A percentile compares a stretch with the other conserved stretches of the same genome.
Evolutionary conservation across 208 protist species (phyloP).

Genomic region (Wallacemonas sp.): DNA sequence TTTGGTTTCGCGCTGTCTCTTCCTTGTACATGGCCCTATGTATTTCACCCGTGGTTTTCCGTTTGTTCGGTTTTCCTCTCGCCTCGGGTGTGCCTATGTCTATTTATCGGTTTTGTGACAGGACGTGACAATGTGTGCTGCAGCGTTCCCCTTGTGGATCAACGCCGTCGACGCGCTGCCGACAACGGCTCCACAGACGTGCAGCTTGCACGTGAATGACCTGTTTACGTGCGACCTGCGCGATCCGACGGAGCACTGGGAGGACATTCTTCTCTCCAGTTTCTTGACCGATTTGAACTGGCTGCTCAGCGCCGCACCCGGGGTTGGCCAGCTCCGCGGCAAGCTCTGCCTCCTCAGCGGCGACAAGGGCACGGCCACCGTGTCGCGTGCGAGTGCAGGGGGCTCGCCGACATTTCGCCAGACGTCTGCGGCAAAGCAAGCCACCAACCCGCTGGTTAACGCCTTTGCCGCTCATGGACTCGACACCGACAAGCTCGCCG

Average conservation of each 20-base stretch:
- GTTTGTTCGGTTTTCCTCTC: background rate
- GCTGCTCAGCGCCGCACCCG: constrained; percentile 46
- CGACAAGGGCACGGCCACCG: constrained; percentile 43
- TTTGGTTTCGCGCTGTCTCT: background rate
- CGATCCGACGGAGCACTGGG: constrained; percentile 53
- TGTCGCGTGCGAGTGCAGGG: background rate
- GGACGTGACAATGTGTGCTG: background rate
- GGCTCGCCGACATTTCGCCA: background rate
- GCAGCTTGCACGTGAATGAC: constrained; percentile 35
- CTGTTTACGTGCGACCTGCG: constrained; percentile 48
- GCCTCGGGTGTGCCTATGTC: background rate
- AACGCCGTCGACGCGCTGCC: constrained; percentile 40
- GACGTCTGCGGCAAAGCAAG: constrained; percentile 20
- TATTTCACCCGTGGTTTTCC: background rate
- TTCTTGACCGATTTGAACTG: constrained; percentile 78
- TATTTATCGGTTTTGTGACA: background rate
- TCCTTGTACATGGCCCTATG: background rate
- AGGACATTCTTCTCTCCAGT: constrained; percentile 55
- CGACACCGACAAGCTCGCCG: constrained; percentile 30
- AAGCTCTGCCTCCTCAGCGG: constrained; percentile 61
- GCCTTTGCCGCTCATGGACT: constrained; percentile 10
- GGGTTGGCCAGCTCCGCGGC: constrained; percentile 29
- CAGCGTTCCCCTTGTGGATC: constrained; percentile 53
- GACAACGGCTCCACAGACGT: background rate
- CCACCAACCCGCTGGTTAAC: constrained; percentile 24